phyloP scores from a whole-genome alignment of 805 yeast species.

The Lachancea sp. region DNA sequence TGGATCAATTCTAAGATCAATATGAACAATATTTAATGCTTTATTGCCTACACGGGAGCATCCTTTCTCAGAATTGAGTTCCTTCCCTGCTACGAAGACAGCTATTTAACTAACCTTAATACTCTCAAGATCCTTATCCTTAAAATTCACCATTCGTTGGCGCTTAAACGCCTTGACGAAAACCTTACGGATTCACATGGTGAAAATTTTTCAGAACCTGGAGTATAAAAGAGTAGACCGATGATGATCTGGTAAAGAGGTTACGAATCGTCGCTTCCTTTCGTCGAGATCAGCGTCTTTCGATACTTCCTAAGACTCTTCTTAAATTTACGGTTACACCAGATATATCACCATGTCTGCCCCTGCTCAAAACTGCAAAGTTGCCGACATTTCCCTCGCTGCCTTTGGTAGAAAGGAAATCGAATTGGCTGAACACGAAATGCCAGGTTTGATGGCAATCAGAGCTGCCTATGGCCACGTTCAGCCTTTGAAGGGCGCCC shows the following conservation, averaged over 20 bases:
- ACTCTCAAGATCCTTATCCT: no score
- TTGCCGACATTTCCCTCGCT: slow-evolving; percentile 96
- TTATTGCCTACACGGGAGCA: no score
- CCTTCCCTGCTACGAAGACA: no score
- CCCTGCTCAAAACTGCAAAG: slow-evolving; percentile 76
- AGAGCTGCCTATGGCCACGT: slow-evolving; percentile 84
- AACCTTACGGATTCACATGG: slow-evolving; percentile 8
- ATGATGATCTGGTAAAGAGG: not conserved
- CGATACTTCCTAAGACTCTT: slow-evolving; percentile 1
- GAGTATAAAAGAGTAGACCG: slow-evolving; percentile 1
- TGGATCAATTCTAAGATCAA: no score
- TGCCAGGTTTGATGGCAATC: slow-evolving; percentile 99
- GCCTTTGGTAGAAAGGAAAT: slow-evolving; percentile 99
- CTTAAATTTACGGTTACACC: slow-evolving; percentile 1
- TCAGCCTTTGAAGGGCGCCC: slow-evolving; percentile 97
- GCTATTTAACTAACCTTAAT: no score
- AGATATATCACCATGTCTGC: slow-evolving; percentile 37
- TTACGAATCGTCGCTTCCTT: not conserved
- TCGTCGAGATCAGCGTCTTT: not conserved
- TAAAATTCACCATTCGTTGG: no score
- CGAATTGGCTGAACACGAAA: slow-evolving; percentile 97
- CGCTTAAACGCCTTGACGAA: not conserved
- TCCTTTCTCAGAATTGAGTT: no score
- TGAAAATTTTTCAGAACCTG: slow-evolving; percentile 7
- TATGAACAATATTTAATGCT: no score